These are phyloP conservation scores for Ascoidea tarda DNA, from an alignment of 805 yeast species.

Conservation along the genomic window DNA sequence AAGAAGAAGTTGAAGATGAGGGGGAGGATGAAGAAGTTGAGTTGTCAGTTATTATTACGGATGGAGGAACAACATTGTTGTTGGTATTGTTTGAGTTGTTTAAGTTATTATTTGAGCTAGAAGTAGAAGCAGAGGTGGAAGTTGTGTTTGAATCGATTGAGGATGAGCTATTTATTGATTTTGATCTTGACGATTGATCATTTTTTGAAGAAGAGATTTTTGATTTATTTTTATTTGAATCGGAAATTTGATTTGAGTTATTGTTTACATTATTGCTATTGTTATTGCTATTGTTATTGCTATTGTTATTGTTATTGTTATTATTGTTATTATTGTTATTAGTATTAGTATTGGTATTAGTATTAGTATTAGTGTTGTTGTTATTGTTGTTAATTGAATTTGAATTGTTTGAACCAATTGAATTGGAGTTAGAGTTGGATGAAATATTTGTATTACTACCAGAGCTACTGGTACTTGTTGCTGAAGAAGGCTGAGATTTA, in stretches of 20 bases:
- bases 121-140: neutral
- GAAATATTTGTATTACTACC: too few relatives aligned
- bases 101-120: neutral
- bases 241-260: neutral
- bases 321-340: too few relatives aligned
- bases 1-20: neutral
- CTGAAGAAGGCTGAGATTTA: neutral
- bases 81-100: neutral
- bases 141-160: too few relatives aligned
- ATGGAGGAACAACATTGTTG: neutral
- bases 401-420: neutral
- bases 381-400: neutral
- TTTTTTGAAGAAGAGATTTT: neutral
- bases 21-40: neutral
- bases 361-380: neutral
- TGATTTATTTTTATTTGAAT: neutral
- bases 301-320: too few relatives aligned
- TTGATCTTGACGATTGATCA: neutral
- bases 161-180: too few relatives aligned
- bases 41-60: neutral
- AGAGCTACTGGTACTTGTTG: neutral
- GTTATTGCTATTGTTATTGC: neutral
- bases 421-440: neutral
- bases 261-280: neutral
- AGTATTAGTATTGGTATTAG: neutral